phyloP scores from a whole-genome alignment of 2,329 filamentous ascomycete species.

The Apiospora marii region DNA sequence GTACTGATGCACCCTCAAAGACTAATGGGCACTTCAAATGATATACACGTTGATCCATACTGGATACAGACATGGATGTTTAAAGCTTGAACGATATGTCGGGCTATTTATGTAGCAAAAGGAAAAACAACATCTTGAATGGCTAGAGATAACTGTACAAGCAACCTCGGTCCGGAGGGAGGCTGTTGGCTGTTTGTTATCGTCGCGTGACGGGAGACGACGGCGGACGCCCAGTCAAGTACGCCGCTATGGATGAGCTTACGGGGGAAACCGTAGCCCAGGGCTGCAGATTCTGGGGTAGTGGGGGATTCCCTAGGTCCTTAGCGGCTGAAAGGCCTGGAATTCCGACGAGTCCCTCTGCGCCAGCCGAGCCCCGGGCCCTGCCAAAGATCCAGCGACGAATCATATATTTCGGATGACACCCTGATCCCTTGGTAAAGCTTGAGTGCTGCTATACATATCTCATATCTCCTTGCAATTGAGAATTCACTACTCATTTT shows the following conservation, averaged over 20 bases:
- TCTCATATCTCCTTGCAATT: neutral
- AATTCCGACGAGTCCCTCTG: neutral
- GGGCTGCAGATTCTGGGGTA: constrained; percentile 14
- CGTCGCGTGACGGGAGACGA: constrained; percentile 1
- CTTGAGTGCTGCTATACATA: neutral
- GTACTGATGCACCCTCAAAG: neutral
- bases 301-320: neutral
- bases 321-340: constrained; percentile 16
- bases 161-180: neutral
- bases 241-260: neutral
- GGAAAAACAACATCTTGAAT: no score
- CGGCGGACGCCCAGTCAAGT: neutral
- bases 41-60: neutral
- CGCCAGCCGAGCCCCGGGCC: constrained; percentile 2
- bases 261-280: constrained; percentile 18
- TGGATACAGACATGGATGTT: neutral
- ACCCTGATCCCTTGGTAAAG: neutral
- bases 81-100: neutral
- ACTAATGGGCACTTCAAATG: neutral
- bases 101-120: no score
- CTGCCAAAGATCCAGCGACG: neutral
- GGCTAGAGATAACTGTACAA: neutral
- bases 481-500: neutral
- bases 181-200: neutral
- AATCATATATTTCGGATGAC: constrained; percentile 14